phyloP scores from a whole-genome alignment of 768 basidiomycete species.

The Naematelia encephala region DNA sequence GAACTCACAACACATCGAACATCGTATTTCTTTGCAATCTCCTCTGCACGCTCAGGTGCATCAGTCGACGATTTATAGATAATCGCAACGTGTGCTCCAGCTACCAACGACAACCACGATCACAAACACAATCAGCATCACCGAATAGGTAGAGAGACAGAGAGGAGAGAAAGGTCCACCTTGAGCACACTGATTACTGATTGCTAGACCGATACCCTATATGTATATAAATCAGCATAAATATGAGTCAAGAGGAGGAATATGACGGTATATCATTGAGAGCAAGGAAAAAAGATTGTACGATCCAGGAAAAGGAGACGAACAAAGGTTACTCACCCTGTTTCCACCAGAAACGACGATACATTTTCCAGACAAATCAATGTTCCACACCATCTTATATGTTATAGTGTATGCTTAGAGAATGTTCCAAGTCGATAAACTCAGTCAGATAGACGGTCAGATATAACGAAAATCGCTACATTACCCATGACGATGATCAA shows the following conservation, averaged over 20 bases:
- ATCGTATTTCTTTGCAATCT: constrained; percentile 39
- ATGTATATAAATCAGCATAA: no score
- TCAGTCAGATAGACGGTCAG: no score
- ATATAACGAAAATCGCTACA: no score
- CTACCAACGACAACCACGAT: constrained; percentile 3
- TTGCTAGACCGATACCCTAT: constrained; percentile 39
- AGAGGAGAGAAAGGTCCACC: constrained; percentile 14
- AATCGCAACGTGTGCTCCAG: constrained; percentile 42
- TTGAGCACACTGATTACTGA: constrained; percentile 32
- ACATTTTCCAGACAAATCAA: constrained; percentile 38
- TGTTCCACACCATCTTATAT: constrained; percentile 33
- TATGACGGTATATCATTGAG: no score
- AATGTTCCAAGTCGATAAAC: no score
- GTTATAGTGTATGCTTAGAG: neutral
- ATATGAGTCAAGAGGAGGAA: no score
- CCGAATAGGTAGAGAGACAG: neutral
- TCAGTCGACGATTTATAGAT: constrained; percentile 36
- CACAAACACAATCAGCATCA: neutral
- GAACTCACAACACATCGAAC: constrained; percentile 35
- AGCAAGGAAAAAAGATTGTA: no score
- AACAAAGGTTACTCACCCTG: constrained; percentile 16
- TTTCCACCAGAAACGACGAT: constrained; percentile 41
- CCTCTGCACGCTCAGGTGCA: constrained; percentile 39
- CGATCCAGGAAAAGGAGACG: no score
- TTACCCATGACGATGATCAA: no score